These are phyloP conservation scores for Taiozyma sp. DNA, from an alignment of 1,139 yeast genomes.

Conservation along the genomic window DNA sequence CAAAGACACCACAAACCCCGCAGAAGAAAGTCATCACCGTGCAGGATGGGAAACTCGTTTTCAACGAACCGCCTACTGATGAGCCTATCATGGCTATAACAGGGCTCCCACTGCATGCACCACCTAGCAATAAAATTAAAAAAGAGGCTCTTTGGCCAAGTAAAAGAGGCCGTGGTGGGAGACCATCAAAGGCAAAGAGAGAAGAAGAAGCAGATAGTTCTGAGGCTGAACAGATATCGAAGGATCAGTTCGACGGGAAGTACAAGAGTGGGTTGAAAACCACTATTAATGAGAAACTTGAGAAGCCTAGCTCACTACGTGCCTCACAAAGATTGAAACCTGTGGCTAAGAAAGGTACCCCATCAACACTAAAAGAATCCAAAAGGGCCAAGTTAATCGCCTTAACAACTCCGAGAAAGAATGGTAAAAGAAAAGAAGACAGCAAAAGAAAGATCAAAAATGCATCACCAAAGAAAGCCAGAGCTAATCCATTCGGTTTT, in stretches of 20 bases:
- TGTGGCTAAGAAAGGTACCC: slow-evolving; percentile 18
- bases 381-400: not conserved
- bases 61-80: slow-evolving; percentile 53
- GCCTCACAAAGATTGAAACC: slow-evolving; percentile 17
- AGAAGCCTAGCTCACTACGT: slow-evolving; percentile 35
- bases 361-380: slow-evolving; percentile 1
- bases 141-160: slow-evolving; percentile 48
- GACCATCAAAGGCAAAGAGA: not conserved
- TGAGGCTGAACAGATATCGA: slow-evolving; percentile 7
- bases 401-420: slow-evolving; percentile 3
- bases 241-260: slow-evolving; percentile 1
- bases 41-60: slow-evolving; percentile 4
- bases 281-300: slow-evolving; percentile 29
- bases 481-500: slow-evolving; percentile 28
- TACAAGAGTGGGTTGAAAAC: slow-evolving; percentile 30
- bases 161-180: slow-evolving; percentile 13
- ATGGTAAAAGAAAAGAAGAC: slow-evolving; percentile 11
- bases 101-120: slow-evolving; percentile 62
- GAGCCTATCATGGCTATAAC: slow-evolving; percentile 43
- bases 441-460: slow-evolving; percentile 21
- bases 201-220: slow-evolving; percentile 4
- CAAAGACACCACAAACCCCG: slow-evolving; percentile 23
- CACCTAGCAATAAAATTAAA: slow-evolving; percentile 52
- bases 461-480: slow-evolving; percentile 24
- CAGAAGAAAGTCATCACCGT: not conserved